Evolutionary conservation across 139 green algal species (phyloP).

Genomic region (Tetradesmus obliquus): DNA sequence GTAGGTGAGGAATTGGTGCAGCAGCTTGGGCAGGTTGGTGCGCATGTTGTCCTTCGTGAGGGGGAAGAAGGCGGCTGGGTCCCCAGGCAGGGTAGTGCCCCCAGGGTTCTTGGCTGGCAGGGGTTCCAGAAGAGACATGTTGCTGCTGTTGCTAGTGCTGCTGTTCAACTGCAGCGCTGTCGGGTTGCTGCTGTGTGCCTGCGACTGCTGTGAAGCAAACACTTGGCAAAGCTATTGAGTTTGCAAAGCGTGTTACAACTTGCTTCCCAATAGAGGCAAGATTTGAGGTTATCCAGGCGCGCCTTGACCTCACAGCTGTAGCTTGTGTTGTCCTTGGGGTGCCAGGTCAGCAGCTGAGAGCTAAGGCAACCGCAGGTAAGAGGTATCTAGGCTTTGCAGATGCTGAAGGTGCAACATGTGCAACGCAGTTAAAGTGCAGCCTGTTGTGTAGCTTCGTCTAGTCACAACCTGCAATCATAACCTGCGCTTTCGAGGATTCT

Average conservation of each 20-base stretch:
- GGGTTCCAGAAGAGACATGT: background rate
- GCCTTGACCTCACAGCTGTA: background rate
- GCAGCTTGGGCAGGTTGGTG: slow-evolving; percentile 21
- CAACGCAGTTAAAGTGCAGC: too few species aligned
- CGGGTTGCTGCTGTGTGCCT: background rate
- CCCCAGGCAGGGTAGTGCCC: background rate
- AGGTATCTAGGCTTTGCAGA: too few species aligned
- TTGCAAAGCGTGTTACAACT: too few species aligned
- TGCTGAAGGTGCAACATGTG: too few species aligned
- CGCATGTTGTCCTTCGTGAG: slow-evolving; percentile 32
- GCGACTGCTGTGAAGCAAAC: too few species aligned
- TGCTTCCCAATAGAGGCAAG: too few species aligned
- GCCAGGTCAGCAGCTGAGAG: background rate
- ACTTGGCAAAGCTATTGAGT: too few species aligned
- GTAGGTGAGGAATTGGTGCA: slow-evolving; percentile 23
- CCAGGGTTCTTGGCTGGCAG: slow-evolving; percentile 18
- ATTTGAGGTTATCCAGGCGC: too few species aligned
- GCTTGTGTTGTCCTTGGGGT: background rate
- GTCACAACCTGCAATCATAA: background rate
- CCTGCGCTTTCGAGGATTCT: background rate
- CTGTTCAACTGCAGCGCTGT: background rate
- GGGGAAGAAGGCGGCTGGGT: slow-evolving; percentile 28
- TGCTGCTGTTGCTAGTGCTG: background rate
- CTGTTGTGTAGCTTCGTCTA: too few species aligned
- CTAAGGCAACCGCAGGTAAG: background rate